Conservation (phyloP, 2,329 filamentous ascomycete species). For the Xylaria multiplex region DNA sequence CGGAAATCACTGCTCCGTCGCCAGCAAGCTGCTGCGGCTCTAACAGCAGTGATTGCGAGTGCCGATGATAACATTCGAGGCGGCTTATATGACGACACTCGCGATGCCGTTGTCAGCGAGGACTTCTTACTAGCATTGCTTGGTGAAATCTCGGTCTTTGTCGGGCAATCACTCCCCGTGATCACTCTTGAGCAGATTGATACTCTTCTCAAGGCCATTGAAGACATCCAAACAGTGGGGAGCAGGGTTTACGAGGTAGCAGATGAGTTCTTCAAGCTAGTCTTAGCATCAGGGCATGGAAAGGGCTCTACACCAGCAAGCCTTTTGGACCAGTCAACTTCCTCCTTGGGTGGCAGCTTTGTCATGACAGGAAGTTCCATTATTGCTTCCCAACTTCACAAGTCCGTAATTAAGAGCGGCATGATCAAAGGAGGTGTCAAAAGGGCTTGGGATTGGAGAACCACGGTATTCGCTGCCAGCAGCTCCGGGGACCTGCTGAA, state of each 20-base stretch:
- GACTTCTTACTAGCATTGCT: slow-evolving; percentile 86
- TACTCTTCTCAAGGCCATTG: slow-evolving; percentile 68
- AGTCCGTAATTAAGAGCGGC: slow-evolving; percentile 59
- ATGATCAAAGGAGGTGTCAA: slow-evolving; percentile 56
- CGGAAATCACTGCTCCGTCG: slow-evolving; percentile 67
- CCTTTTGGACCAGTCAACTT: slow-evolving; percentile 65
- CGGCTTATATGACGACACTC: slow-evolving; percentile 82
- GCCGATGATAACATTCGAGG: slow-evolving; percentile 91
- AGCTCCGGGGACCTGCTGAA: slow-evolving; percentile 76
- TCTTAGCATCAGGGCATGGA: slow-evolving; percentile 75
- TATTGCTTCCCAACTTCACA: slow-evolving; percentile 70
- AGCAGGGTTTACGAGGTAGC: slow-evolving; percentile 77
- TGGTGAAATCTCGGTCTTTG: slow-evolving; percentile 82
- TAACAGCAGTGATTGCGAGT: slow-evolving; percentile 85
- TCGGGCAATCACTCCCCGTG: slow-evolving; percentile 66
- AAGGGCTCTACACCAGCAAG: slow-evolving; percentile 72
- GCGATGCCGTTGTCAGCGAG: slow-evolving; percentile 85
- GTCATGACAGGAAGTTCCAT: slow-evolving; percentile 79
- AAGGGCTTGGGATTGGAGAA: slow-evolving; percentile 77
- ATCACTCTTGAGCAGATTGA: slow-evolving; percentile 79
- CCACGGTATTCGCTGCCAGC: slow-evolving; percentile 64
- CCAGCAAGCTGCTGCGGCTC: slow-evolving; percentile 74
- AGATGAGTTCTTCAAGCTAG: slow-evolving; percentile 80
- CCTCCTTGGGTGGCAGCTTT: slow-evolving; percentile 66
- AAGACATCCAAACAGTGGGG: slow-evolving; percentile 76